Evolutionary conservation across 257 asterid species (phyloP).

Genomic region (Echites panduratus): DNA sequence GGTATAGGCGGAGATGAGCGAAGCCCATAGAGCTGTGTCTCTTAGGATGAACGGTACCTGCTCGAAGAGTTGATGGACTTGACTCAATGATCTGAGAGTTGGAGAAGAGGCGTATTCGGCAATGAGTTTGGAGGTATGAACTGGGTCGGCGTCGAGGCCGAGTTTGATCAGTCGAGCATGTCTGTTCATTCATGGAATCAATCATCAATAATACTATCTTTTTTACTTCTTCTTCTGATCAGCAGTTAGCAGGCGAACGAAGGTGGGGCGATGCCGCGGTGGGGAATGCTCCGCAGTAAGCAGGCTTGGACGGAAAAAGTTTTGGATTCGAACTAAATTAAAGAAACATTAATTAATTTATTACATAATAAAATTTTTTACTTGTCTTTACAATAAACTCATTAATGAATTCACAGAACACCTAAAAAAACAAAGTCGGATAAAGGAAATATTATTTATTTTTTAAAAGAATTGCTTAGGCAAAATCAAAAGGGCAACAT

Average conservation of each 20-base stretch:
- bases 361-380: too few species aligned
- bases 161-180: slow-evolving; percentile 37
- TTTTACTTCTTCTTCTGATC: background rate
- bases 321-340: too few species aligned
- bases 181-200: slow-evolving; percentile 28
- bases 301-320: too few species aligned
- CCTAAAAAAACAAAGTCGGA: too few species aligned
- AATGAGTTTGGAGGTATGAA: slow-evolving; percentile 30
- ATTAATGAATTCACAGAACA: too few species aligned
- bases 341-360: too few species aligned
- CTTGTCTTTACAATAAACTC: too few species aligned
- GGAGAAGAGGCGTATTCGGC: slow-evolving; percentile 12
- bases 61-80: slow-evolving; percentile 33
- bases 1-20: slow-evolving; percentile 35
- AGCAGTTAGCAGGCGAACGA: too few species aligned
- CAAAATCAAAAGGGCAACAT: too few species aligned
- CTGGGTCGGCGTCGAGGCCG: slow-evolving; percentile 25
- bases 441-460: too few species aligned
- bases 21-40: slow-evolving; percentile 39
- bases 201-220: background rate
- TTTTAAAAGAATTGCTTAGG: too few species aligned
- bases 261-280: background rate
- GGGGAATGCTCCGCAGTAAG: too few species aligned
- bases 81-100: slow-evolving; percentile 11
- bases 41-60: slow-evolving; percentile 28